phyloP scores from a whole-genome alignment of 192 early-diverging fungal genomes.

The Rhizophagus sp. region DNA sequence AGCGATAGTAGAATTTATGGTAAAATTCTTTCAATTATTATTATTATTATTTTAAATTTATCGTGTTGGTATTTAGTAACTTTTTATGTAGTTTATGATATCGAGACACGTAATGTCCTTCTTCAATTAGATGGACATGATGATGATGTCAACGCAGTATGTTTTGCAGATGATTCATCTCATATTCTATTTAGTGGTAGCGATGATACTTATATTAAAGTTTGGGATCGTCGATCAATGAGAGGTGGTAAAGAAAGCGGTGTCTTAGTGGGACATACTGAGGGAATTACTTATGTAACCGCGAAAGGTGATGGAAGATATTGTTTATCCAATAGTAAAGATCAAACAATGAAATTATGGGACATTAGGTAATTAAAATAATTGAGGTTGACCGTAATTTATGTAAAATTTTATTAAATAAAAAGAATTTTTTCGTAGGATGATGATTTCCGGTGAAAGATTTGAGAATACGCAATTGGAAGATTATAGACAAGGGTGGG shows the following conservation, averaged over 20 bases:
- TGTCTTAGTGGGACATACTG: conserved; percentile 66
- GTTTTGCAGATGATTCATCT: conserved; percentile 52
- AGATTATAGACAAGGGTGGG: conserved; percentile 19
- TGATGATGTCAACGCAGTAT: conserved; percentile 70
- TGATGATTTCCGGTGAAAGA: conserved; percentile 24
- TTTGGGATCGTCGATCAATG: conserved; percentile 63
- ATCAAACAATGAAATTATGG: conserved; percentile 70
- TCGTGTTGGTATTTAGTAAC: not conserved
- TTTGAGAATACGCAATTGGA: conserved; percentile 31
- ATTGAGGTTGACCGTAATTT: not conserved
- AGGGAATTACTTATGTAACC: conserved; percentile 69
- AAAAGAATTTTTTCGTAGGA: not conserved
- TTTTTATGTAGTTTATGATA: conserved; percentile 54
- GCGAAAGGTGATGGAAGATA: conserved; percentile 67
- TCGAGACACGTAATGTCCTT: conserved; percentile 50
- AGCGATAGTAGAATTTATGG: conserved; percentile 36
- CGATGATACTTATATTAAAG: conserved; percentile 63
- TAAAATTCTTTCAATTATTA: conserved; percentile 2
- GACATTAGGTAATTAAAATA: conserved; percentile 49
- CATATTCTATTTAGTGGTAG: conserved; percentile 64
- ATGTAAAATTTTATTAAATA: not conserved
- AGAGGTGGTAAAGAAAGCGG: conserved; percentile 51
- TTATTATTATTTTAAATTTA: conserved; percentile 14
- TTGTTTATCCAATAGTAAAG: conserved; percentile 66
- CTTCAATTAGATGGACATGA: conserved; percentile 54